These are phyloP conservation scores for Pseudohyphozyma bogoriensis DNA, from an alignment of 768 basidiomycete species.

Conservation along the genomic window DNA sequence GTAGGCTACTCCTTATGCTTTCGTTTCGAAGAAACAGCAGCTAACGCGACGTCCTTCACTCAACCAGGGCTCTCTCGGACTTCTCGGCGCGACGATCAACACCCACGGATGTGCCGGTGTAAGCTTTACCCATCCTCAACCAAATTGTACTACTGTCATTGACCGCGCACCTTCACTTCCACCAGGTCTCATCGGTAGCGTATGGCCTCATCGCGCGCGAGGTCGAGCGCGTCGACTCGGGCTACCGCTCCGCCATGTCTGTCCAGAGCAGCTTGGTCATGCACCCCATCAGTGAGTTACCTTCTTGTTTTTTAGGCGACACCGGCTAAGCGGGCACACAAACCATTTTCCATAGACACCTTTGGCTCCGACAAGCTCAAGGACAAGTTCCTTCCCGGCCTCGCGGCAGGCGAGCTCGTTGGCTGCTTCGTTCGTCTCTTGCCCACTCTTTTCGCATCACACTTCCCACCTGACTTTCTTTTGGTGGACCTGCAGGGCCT, in stretches of 20 bases:
- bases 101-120: conserved; percentile 86
- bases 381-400: conserved; percentile 73
- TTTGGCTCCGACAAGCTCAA: conserved; percentile 86
- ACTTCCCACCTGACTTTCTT: background rate
- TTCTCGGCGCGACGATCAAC: conserved; percentile 82
- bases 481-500: conserved; percentile 51
- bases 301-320: too few species aligned
- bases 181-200: conserved; percentile 62
- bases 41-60: background rate
- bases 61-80: conserved; percentile 69
- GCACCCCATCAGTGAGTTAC: conserved; percentile 53
- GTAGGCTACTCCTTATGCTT: background rate
- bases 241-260: conserved; percentile 82
- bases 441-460: background rate
- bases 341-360: conserved; percentile 52
- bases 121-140: background rate
- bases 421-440: conserved; percentile 57
- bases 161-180: background rate
- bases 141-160: background rate
- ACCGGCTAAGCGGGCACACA: background rate
- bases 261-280: conserved; percentile 95
- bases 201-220: conserved; percentile 91
- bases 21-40: background rate
- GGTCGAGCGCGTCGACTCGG: conserved; percentile 90
- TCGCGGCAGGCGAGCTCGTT: conserved; percentile 73